These are phyloP conservation scores for Cordyceps farinosa DNA, from an alignment of 2,329 filamentous ascomycete species.

Conservation along the genomic window DNA sequence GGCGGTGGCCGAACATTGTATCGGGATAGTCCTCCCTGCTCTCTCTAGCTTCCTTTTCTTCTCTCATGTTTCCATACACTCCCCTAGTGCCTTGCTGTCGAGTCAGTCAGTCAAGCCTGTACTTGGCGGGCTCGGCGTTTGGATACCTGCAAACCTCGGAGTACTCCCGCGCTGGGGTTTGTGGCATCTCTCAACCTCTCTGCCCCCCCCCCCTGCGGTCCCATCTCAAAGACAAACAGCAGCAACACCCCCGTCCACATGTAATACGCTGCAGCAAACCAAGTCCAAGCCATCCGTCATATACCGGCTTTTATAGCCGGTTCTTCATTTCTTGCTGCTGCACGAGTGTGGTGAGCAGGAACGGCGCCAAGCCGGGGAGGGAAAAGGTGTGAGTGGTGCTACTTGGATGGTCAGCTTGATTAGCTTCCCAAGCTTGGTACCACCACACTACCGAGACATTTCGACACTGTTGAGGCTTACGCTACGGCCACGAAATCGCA, in stretches of 20 bases:
- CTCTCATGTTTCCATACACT: neutral
- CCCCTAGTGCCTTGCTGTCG: neutral
- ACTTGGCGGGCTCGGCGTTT: neutral
- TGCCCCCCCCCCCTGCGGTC: no score
- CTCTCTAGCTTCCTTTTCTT: neutral
- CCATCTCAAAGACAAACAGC: no score
- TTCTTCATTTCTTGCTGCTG: neutral
- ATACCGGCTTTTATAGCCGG: no score
- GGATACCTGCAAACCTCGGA: no score
- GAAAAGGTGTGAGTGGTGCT: neutral
- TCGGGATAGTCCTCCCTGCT: neutral
- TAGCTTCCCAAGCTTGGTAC: neutral
- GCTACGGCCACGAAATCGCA: no score
- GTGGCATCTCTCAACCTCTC: no score
- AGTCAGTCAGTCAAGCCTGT: neutral
- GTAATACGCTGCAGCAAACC: no score
- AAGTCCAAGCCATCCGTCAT: no score
- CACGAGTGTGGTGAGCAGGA: neutral
- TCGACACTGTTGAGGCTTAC: constrained; percentile 1
- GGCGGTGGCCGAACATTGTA: neutral
- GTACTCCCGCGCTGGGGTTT: no score
- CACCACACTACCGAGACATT: neutral
- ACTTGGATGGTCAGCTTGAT: neutral
- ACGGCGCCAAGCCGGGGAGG: neutral
- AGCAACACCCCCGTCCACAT: no score